Percentiles rank a stretch among this genome's conserved stretches.
These are phyloP conservation scores for Peronospora farinosa DNA, from an alignment of 352 stramenopile species.

Conservation along the genomic window DNA sequence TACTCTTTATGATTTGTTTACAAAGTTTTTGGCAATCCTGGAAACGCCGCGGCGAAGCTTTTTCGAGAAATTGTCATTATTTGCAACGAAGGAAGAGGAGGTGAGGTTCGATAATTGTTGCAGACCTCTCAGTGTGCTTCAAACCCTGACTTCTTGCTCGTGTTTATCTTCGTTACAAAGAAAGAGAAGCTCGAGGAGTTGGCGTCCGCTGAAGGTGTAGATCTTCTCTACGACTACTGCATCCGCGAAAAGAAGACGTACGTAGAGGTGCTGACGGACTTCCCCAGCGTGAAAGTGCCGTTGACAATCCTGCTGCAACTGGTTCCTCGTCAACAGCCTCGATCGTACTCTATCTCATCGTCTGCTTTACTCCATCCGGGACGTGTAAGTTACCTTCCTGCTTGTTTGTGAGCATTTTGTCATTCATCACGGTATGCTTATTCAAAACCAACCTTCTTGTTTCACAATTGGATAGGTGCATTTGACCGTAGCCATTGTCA, in stretches of 20 bases:
- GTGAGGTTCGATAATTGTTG: conserved; percentile 18
- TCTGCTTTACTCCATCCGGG: conserved; percentile 53
- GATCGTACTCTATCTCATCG: conserved; percentile 91
- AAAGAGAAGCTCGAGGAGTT: conserved; percentile 90
- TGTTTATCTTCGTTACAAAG: conserved; percentile 20
- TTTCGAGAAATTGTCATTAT: conserved; percentile 83
- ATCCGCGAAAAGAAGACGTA: conserved; percentile 89
- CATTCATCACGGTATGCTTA: conserved; percentile 2
- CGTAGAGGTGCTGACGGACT: conserved; percentile 83
- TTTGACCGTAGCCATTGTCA: conserved; percentile 84
- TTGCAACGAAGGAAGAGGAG: conserved; percentile 77
- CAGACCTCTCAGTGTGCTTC: neutral
- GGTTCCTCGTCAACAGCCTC: conserved; percentile 78
- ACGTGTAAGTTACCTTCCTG: conserved; percentile 20
- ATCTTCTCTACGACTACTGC: conserved; percentile 92
- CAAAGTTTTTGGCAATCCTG: conserved; percentile 82
- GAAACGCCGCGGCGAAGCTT: conserved; percentile 82
- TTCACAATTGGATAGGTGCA: conserved; percentile 40
- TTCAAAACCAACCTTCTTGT: neutral
- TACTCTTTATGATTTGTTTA: conserved; percentile 63
- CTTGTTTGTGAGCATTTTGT: neutral
- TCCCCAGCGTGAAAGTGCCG: conserved; percentile 64
- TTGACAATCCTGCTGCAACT: conserved; percentile 76
- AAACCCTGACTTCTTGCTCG: conserved; percentile 2
- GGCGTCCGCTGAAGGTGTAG: conserved; percentile 76